Evolutionary conservation across 2,329 filamentous ascomycete species (phyloP).

Genomic region (Sporothrix euskadiensis): DNA sequence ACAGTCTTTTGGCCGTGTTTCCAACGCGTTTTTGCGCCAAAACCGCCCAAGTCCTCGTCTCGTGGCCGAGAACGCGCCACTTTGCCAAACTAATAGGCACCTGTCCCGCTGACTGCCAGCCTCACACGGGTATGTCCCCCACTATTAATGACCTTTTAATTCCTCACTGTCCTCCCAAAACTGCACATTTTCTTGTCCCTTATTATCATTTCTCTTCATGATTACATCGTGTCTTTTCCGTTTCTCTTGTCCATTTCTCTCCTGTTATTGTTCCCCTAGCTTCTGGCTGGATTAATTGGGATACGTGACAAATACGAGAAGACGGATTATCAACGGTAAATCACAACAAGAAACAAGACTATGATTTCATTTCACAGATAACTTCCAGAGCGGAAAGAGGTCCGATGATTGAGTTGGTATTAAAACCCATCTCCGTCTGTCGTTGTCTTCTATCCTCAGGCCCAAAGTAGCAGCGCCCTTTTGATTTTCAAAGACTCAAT

Average conservation of each 20-base stretch:
- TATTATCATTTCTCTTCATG: neutral
- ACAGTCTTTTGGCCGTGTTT: neutral
- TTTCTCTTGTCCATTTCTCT: neutral
- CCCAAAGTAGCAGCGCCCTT: constrained; percentile 5
- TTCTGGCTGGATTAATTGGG: neutral
- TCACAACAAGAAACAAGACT: neutral
- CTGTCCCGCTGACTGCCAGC: neutral
- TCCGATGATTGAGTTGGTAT: neutral
- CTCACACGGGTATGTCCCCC: neutral
- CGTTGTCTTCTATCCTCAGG: neutral
- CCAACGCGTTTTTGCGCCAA: neutral
- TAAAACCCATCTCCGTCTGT: neutral
- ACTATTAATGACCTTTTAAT: neutral
- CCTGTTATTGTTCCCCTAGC: neutral
- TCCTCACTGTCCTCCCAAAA: neutral
- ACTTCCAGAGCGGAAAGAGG: neutral
- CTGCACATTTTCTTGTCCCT: neutral
- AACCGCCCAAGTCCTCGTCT: constrained; percentile 4
- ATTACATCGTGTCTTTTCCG: neutral
- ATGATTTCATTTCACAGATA: neutral
- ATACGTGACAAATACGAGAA: neutral
- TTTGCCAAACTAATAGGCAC: neutral
- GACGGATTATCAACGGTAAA: neutral
- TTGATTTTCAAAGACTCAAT: neutral
- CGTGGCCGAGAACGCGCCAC: neutral